These are phyloP conservation scores for Hordeum marinum DNA, from an alignment of 176 grass and related monocot species.

Conservation along the genomic window DNA sequence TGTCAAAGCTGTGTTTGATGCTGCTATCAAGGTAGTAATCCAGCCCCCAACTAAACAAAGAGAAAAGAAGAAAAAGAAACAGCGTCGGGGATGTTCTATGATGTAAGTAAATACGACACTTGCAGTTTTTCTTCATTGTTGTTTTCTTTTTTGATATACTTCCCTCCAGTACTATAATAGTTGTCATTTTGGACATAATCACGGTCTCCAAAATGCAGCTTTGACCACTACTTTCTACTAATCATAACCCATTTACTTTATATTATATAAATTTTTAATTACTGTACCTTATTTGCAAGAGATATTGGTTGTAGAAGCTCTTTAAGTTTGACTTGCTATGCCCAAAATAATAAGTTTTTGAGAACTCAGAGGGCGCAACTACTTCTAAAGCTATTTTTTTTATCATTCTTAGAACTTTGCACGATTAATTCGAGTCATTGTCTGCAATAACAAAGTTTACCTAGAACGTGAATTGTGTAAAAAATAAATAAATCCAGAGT, in stretches of 20 bases:
- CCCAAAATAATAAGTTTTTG: neutral
- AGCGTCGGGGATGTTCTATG: constrained; percentile 48
- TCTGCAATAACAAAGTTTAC: neutral
- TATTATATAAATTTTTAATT: neutral
- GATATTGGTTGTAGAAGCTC: neutral
- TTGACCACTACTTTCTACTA: neutral
- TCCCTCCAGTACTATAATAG: neutral
- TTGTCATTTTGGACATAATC: neutral
- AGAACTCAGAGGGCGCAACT: neutral
- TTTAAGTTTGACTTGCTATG: neutral
- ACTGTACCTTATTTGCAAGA: neutral
- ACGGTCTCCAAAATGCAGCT: neutral
- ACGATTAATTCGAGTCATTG: neutral
- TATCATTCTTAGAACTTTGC: neutral
- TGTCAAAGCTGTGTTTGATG: constrained; percentile 99
- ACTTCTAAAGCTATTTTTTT: neutral
- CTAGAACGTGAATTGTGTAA: neutral
- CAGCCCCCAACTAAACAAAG: constrained; percentile 80
- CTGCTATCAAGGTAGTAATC: constrained; percentile 98
- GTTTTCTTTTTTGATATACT: constrained; percentile 15
- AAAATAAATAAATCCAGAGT: neutral
- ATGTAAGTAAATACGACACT: constrained; percentile 47
- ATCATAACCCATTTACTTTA: neutral
- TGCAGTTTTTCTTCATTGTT: neutral
- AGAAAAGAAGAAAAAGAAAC: constrained; percentile 99